These are phyloP conservation scores for Aureobasidium sp. DNA, from an alignment of 2,329 filamentous ascomycete genomes.

Conservation along the genomic window DNA sequence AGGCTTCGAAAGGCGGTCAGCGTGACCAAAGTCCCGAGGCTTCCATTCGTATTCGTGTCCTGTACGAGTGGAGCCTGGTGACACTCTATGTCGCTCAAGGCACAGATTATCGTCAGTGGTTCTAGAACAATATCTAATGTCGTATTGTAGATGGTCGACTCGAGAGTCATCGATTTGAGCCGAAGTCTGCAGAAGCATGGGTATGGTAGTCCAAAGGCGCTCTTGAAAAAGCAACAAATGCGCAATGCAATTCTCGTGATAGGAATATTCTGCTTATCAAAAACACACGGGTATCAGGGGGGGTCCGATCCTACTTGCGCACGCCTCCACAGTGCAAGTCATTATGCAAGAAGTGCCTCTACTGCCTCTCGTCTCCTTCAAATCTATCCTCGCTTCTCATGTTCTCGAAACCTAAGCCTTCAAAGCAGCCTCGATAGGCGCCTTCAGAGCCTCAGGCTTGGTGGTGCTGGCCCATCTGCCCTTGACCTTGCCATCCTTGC, in stretches of 20 bases:
- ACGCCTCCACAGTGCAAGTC: not conserved
- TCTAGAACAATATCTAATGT: too few species aligned
- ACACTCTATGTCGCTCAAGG: too few species aligned
- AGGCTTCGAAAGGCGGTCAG: not conserved
- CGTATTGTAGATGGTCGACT: too few species aligned
- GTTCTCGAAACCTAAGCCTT: conserved; percentile 24
- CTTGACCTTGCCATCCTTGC: conserved; percentile 76
- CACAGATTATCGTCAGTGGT: too few species aligned
- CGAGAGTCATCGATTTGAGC: too few species aligned
- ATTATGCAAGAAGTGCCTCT: not conserved
- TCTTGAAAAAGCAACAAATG: not conserved
- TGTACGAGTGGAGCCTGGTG: too few species aligned
- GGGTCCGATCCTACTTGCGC: not conserved
- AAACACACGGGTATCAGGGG: conserved; percentile 9
- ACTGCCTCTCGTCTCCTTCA: too few species aligned
- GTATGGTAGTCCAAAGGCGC: not conserved
- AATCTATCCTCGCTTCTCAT: too few species aligned
- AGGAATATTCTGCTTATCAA: not conserved
- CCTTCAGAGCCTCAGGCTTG: conserved; percentile 75
- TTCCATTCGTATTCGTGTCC: not conserved
- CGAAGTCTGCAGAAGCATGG: not conserved
- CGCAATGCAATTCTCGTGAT: not conserved
- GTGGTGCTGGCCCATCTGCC: conserved; percentile 79
- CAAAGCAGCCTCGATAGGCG: conserved; percentile 65
- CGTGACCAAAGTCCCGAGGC: not conserved